phyloP scores from a whole-genome alignment of 2,329 filamentous ascomycete species.

The Helicocarpus griseus region DNA sequence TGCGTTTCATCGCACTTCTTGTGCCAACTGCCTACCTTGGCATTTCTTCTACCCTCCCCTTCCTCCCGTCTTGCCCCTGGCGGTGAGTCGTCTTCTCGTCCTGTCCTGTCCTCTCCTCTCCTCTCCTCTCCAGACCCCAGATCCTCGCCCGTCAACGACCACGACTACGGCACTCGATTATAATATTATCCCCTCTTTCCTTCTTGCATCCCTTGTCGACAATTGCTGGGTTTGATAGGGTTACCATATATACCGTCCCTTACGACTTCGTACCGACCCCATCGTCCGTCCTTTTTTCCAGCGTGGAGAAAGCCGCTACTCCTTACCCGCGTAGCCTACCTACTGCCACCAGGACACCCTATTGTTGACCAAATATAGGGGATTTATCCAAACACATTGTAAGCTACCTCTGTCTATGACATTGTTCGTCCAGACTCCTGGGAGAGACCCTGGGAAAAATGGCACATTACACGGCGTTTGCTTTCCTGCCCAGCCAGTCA shows the following conservation, averaged over 20 bases:
- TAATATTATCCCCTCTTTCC: not conserved
- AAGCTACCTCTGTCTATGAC: not conserved
- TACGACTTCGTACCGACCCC: no score
- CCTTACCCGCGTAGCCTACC: no score
- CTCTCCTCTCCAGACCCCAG: not conserved
- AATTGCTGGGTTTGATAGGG: not conserved
- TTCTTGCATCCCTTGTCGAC: not conserved
- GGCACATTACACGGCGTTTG: not conserved
- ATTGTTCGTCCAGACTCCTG: not conserved
- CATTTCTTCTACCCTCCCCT: conserved; percentile 15
- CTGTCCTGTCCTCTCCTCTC: not conserved
- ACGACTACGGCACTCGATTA: not conserved
- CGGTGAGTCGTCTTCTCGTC: not conserved
- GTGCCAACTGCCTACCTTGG: not conserved
- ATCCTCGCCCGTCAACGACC: not conserved
- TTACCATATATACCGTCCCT: no score
- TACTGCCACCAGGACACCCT: no score
- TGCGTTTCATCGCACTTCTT: not conserved
- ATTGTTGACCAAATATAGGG: no score
- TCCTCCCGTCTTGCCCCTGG: conserved; percentile 15
- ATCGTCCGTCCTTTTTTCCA: not conserved
- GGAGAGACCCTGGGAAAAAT: no score
- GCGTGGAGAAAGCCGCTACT: no score
- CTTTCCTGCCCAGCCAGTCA: not conserved
- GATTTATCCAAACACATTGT: no score